Evolutionary conservation across 2,329 filamentous ascomycete species (phyloP), one percentile per base, ranked within the genome.

Genomic region (Chaetomium strumarium): DNA sequence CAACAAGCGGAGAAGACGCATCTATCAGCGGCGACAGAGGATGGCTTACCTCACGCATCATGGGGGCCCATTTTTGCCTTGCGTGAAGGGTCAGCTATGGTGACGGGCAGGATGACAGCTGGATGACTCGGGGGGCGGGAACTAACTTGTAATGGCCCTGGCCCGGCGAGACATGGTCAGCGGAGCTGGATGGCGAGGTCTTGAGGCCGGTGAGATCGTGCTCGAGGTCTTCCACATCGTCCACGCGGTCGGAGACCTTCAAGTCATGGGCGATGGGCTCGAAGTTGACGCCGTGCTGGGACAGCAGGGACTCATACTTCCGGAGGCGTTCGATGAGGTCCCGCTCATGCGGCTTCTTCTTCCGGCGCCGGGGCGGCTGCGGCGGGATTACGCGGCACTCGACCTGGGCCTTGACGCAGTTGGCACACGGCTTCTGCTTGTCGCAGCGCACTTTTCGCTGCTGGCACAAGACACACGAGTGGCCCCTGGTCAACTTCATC

Each of bases 361-460:
- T 81, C 52, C 79, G 71, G 11, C 80, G 67, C 63, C 83, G 69
- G 62, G 81, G 73, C 64, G 83, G 72, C 64, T 81, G 68, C 60
- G 81, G 71, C 62, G 80, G 71, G 58, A 79, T 68, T 8, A 84
- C 78, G 36, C 76, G 74, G 64, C 83, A 90, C 59, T 86, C 78
- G 31, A 77, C 77, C 19, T 75, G 70, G 48, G 79, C 76, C 67
- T 79, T 84, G 64, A 81, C 72, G 63, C 86, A 89, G 67, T 85
- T 85, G 61, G 78, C 74, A 64, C 86, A 90, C 14, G 86, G 86
- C 67, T 83, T 83, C 60, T 77, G 80, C 68, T 85, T 85, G 67
- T 89, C 83, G 67, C 86, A 90, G 55, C 83, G 83, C 39, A 90
- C 78, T 66, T 90, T 90, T 55, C 85, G 81, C 65, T 87, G 85